These are phyloP conservation scores for Pseudogymnoascus sp. DNA, from an alignment of 2,329 filamentous ascomycete genomes.

Conservation along the genomic window DNA sequence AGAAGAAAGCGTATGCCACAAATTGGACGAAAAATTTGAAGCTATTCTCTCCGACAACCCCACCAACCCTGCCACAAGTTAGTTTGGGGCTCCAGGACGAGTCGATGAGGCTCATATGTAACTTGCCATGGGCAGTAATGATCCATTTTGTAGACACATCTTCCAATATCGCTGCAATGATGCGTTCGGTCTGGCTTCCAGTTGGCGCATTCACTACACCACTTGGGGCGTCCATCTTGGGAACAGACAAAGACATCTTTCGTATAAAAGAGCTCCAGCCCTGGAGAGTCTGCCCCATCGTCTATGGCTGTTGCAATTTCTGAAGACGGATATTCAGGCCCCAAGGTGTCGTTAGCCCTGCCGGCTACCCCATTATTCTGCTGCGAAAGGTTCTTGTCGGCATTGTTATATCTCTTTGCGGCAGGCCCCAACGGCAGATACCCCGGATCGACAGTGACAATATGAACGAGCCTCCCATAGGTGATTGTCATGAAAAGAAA, in stretches of 20 bases:
- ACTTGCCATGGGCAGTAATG: constrained; percentile 79
- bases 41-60: constrained; percentile 75
- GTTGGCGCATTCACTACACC: constrained; percentile 74
- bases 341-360: constrained; percentile 11
- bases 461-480: constrained; percentile 63
- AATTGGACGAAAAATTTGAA: constrained; percentile 95
- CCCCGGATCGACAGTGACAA: constrained; percentile 63
- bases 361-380: constrained; percentile 14
- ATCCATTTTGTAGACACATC: constrained; percentile 86
- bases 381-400: constrained; percentile 22
- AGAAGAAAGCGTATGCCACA: constrained; percentile 60
- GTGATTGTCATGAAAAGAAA: constrained; percentile 55
- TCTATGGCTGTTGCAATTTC: constrained; percentile 11
- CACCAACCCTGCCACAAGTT: constrained; percentile 59
- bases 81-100: neutral
- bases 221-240: constrained; percentile 71
- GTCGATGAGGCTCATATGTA: neutral
- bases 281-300: constrained; percentile 50
- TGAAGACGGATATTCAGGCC: constrained; percentile 18
- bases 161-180: constrained; percentile 72
- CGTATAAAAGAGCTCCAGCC: constrained; percentile 68
- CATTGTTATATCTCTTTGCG: constrained; percentile 20
- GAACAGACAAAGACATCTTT: constrained; percentile 81
- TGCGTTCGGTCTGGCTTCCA: constrained; percentile 86
- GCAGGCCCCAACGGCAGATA: constrained; percentile 56